Evolutionary conservation across 2,329 filamentous ascomycete species (phyloP), one percentile per base, ranked within the genome.

Genomic region (Chaetomium olivaceum): DNA sequence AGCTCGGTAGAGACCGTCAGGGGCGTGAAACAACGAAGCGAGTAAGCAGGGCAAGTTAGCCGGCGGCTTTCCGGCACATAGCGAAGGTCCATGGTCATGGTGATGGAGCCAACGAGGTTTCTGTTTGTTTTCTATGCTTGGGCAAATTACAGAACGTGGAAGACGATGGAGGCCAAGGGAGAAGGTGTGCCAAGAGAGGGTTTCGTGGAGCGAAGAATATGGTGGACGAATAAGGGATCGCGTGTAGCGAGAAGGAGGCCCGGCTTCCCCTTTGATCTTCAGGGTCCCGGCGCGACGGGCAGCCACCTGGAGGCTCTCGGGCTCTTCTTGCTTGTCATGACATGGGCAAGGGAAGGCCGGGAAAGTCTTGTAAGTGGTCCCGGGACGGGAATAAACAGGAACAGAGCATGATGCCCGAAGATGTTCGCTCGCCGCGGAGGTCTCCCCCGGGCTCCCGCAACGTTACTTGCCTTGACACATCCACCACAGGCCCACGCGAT

Each of bases 171-270:
- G 23, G 23, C 23, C 23, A 46, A 29, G 33, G 6, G 33, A n/a
- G 27, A 29, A 21, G 48, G 46, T 58, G 25, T 55, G 68, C 69
- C 67, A 69, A 68, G 67, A 54, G 57, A 25, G 60, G 23, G 55
- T 63, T 61, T 64, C 60, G 61, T 67, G 62, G 65, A 63, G 66
- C 58, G 27, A 11, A 59, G 43, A 33, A 16, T 8, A 29, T 27
- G 51, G 58, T 31, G 59, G 67, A 62, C 70, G 70, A 72, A 72
- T 72, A 36, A 58, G 65, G 62, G 39, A 31, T 19, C 1, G 25
- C 39, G 59, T 54, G 62, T 65, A 72, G 70, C 70, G 70, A 70
- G 69, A 31, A 59, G 23, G 50, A 59, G 57, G 51, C 7, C 29
- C 21, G 31, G 5, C 48, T 25, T 58, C 29, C 33, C 14, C 48